Evolutionary conservation across 108 stramenopile genomes (phyloP), one percentile per base, ranked within the genome.

Genomic region (Conticribra guillardii): DNA sequence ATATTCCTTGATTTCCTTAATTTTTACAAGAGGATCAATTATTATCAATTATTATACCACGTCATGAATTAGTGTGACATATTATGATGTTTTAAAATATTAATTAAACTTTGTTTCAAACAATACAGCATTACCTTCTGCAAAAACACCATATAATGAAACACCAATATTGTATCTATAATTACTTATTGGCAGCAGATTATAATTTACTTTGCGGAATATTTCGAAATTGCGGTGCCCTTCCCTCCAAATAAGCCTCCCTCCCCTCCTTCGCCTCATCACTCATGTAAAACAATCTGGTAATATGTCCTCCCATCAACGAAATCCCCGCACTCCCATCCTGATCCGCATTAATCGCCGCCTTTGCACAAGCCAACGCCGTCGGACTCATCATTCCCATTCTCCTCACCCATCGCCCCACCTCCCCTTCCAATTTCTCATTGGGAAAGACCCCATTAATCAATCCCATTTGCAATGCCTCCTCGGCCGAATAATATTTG

Each of bases 251-350:
- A 76, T 92, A 98, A n/a, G 96, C 95, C 32, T 96, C 72, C 30
- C 91, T 74, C 2, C 97, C 97, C 84, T 98, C 97, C 64, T 92
- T 95, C 7, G 87, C 88, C 73, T 98, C 97, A 8, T 91, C 87
- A 16, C 80, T 87, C 83, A 93, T 86, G 64, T 98, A 98, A 74
- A 96, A 98, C 59, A 98, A 75, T 49, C 96, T 63, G 9, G 97
- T 98, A 19, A 96, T 79, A 68, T 96, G 90, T 1, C 97, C 97
- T 37, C 95, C 97, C 77, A 98, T 78, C 71, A 94, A 85, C 59
- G 87, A 81, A 47, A 95, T 86, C n/a, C 97, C 97, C 18, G 94
- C 94, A 46, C 80, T 86, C 9, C 97, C 97, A 80, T 98, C 96
- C 60, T 96, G 92, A 56, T 95, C 95, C 8, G 97, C 97, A 82